Conservation (phyloP, 2,329 filamentous ascomycete species). For the Aspergillus ustus region DNA sequence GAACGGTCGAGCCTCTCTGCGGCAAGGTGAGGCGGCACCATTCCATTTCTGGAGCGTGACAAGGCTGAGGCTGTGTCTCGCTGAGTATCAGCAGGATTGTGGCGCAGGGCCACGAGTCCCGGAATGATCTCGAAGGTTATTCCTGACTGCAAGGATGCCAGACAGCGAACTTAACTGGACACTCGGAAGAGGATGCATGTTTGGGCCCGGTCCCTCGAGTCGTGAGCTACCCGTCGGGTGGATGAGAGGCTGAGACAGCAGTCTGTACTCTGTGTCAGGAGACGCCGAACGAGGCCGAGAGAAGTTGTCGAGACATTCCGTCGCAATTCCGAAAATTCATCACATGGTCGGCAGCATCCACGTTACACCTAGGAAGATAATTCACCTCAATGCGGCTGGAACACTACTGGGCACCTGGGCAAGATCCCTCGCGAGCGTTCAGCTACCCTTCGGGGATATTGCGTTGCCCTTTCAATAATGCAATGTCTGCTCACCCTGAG, state of each 20-base stretch:
- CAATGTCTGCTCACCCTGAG: no score
- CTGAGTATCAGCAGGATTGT: not conserved
- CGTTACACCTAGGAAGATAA: not conserved
- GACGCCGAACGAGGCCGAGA: not conserved
- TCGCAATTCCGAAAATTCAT: not conserved
- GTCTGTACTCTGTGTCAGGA: not conserved
- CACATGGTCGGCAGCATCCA: not conserved
- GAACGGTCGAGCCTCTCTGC: not conserved
- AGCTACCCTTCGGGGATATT: no score
- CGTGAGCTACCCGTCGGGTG: not conserved
- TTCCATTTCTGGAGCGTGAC: not conserved
- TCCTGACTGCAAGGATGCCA: not conserved
- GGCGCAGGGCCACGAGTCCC: conserved; percentile 1
- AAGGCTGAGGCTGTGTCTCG: conserved; percentile 9
- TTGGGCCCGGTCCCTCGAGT: not conserved
- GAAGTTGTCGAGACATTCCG: not conserved
- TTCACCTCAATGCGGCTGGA: not conserved
- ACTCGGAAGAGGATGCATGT: not conserved
- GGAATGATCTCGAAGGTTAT: conserved; percentile 1
- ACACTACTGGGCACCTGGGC: not conserved
- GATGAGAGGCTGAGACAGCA: not conserved
- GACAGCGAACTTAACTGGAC: not conserved
- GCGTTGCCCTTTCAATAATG: no score
- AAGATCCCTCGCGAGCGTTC: not conserved
- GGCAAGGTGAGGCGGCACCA: conserved; percentile 5